Conservation (phyloP, 2,329 filamentous ascomycete genomes). For the Diaporthe ilicicola region DNA sequence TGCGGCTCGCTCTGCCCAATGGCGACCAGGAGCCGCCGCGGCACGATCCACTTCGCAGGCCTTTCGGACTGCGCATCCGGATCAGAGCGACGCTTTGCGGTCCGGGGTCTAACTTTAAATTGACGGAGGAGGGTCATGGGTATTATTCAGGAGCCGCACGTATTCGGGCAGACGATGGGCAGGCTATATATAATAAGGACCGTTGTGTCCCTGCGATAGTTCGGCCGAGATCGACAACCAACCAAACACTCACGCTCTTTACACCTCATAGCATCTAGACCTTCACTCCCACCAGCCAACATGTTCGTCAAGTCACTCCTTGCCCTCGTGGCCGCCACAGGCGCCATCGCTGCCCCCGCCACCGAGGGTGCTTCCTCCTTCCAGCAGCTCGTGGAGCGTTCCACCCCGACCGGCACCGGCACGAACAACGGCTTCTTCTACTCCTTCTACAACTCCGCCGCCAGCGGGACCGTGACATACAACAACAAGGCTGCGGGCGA, state of each 20-base stretch:
- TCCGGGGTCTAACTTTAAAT: constrained; percentile 4
- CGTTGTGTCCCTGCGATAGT: not conserved
- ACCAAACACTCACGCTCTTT: not conserved
- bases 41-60: not conserved
- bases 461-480: constrained; percentile 47
- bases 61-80: not conserved
- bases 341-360: constrained; percentile 6
- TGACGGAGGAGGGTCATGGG: constrained; percentile 6
- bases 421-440: constrained; percentile 53
- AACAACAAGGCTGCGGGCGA: constrained; percentile 50
- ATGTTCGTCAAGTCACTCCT: constrained; percentile 22
- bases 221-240: not conserved
- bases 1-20: constrained; percentile 4
- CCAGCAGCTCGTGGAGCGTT: constrained; percentile 7
- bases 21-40: not conserved
- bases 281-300: not conserved
- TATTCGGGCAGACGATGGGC: not conserved
- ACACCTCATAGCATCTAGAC: not conserved
- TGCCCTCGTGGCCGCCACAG: constrained; percentile 12
- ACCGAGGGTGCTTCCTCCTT: not conserved
- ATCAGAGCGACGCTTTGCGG: not conserved
- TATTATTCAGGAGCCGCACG: not conserved
- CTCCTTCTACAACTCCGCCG: constrained; percentile 54
- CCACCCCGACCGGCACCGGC: constrained; percentile 44
- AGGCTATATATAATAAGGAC: constrained; percentile 7